A percentile compares a stretch with the other conserved stretches of the same genome.
Evolutionary conservation across 371 early-diverging fungal species (phyloP).

Genomic region (Mucor velutinosus): DNA sequence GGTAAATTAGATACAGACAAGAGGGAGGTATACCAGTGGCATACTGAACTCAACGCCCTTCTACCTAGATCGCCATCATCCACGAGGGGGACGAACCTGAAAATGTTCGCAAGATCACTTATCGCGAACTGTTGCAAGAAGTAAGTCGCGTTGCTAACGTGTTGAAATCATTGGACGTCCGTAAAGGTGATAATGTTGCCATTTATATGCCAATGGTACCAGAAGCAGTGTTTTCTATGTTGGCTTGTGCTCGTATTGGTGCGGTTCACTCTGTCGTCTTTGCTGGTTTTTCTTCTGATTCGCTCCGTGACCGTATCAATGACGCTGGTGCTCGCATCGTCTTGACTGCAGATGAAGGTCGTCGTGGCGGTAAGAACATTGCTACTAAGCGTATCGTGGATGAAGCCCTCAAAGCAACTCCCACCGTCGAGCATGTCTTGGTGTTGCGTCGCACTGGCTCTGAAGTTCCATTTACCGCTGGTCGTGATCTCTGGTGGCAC

Average conservation of each 20-base stretch:
- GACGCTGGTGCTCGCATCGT: constrained; percentile 79
- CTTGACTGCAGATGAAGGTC: constrained; percentile 84
- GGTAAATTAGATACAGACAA: constrained; percentile 27
- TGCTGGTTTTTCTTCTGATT: constrained; percentile 90
- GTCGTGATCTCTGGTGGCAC: constrained; percentile 89
- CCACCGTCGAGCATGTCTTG: constrained; percentile 79
- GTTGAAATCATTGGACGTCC: constrained; percentile 75
- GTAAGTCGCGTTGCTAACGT: constrained; percentile 87
- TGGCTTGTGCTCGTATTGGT: constrained; percentile 95
- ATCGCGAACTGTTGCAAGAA: constrained; percentile 76
- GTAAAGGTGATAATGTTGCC: constrained; percentile 90
- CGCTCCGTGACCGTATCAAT: constrained; percentile 82
- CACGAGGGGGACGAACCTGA: constrained; percentile 91
- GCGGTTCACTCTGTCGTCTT: constrained; percentile 91
- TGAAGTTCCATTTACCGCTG: constrained; percentile 65
- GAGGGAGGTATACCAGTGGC: not conserved
- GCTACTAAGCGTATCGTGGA: constrained; percentile 90
- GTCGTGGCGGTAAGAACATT: constrained; percentile 89
- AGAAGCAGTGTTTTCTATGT: constrained; percentile 89
- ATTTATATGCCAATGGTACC: constrained; percentile 98
- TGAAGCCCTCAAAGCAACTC: constrained; percentile 76
- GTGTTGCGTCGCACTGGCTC: constrained; percentile 87
- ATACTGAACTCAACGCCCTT: too few relatives aligned
- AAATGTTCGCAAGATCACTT: constrained; percentile 76
- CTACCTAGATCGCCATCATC: constrained; percentile 79